Evolutionary conservation across 192 early-diverging fungal species (phyloP), one percentile per base, ranked within the genome.

Genomic region (Backusella australiensis): DNA sequence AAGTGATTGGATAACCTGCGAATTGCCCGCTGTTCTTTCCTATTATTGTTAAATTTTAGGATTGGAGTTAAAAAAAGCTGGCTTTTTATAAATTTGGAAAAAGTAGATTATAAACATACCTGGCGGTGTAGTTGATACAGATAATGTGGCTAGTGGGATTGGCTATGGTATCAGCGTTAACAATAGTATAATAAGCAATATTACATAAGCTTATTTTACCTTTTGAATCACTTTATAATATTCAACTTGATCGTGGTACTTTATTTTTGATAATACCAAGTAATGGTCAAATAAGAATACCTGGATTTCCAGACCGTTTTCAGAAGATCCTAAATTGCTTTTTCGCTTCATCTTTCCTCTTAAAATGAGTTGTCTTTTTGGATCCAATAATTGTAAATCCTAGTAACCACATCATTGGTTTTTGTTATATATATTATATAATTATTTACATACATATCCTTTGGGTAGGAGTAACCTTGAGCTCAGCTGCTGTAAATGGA

Each of bases 281-380:
- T 90, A 88, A 84, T 98, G 94, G 82, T 99, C 97, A 67, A 99
- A 93, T 63, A 98, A 78, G 75, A 95, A 93, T 34, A 97, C 90
- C 56, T 88, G 86, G 12, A 97, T 75, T 35, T 94, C 93, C 0
- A 90, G 81, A 21, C 88, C 90, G 44, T 90, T 56, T 21, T 26
- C 90, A 26, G 78, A 80, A 17, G 67, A 44, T 35, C 83, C 84
- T 21, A 56, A 56, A 59, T 85, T 86, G 44, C 78, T 76, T 42
- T 90, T 86, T 75, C 93, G 88, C 71, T 92, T 93, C 78, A 98
- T 84, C 34, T 86, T 85, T 70, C 96, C 95, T 72, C 94, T 93
- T 77, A 93, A 89, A 46, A 97, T 87, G 41, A 95, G 71, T 68
- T 91, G 83, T 32, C 96, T 86, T 49, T 89, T 88, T 36, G 89